Conservation (phyloP, 1,284 basidiomycete species). For the Cyathus pygmaeus region DNA sequence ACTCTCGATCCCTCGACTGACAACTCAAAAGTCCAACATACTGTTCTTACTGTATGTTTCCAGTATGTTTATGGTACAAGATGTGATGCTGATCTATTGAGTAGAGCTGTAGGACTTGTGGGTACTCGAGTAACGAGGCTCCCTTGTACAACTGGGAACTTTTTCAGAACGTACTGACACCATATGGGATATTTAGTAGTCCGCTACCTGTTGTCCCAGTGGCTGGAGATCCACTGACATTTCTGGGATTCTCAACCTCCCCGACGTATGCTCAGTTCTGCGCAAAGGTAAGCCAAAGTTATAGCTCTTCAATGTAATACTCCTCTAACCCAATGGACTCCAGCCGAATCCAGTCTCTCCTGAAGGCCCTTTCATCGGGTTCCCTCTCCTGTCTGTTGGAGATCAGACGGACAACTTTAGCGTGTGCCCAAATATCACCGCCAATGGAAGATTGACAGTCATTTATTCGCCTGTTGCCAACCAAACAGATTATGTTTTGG, state of each 20-base stretch:
- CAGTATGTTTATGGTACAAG: too few relatives aligned
- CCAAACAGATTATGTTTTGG: conserved; percentile 25
- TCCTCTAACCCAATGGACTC: not conserved
- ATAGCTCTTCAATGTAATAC: not conserved
- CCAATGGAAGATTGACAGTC: conserved; percentile 21
- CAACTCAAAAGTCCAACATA: conserved; percentile 6
- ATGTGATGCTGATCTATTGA: not conserved
- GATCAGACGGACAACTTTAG: conserved; percentile 29
- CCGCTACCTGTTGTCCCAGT: not conserved
- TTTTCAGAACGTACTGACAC: not conserved
- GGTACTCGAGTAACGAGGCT: not conserved
- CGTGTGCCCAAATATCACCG: conserved; percentile 33
- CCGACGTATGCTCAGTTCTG: conserved; percentile 12
- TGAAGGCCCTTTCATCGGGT: conserved; percentile 27
- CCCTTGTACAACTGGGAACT: not conserved
- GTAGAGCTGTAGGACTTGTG: not conserved
- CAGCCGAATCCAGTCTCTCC: conserved; percentile 28
- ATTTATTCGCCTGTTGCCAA: conserved; percentile 24
- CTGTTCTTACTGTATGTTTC: conserved; percentile 16
- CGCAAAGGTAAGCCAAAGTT: conserved; percentile 11
- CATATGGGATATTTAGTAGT: not conserved
- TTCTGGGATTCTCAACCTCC: not conserved
- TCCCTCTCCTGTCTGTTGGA: conserved; percentile 24
- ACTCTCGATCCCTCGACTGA: conserved; percentile 20
- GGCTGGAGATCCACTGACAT: not conserved